These are phyloP conservation scores for Vaccinium corymbosum DNA, from an alignment of 148 eudicot genomes.

Conservation along the genomic window DNA sequence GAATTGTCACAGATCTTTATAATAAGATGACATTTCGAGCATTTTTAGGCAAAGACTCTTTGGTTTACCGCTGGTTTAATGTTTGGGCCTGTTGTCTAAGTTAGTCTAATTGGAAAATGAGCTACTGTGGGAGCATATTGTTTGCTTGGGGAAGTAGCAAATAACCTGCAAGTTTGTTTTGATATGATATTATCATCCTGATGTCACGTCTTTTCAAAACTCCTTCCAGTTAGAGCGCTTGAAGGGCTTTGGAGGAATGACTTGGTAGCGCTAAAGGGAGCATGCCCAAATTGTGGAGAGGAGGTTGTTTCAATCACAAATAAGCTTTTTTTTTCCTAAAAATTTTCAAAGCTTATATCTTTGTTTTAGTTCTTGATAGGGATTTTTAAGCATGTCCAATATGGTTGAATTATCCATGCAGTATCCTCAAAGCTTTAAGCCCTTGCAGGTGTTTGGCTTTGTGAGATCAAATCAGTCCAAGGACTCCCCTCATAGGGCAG, in stretches of 20 bases:
- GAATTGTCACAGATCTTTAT: neutral
- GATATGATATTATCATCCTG: conserved; percentile 5
- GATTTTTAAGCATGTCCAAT: neutral
- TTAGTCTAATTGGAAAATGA: neutral
- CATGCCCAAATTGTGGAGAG: conserved; percentile 94
- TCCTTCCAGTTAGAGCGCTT: conserved; percentile 65
- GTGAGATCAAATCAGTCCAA: conserved; percentile 57
- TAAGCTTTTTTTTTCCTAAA: neutral
- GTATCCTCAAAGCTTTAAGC: conserved; percentile 7
- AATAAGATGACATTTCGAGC: neutral
- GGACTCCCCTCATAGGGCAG: conserved; percentile 62
- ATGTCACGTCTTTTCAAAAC: conserved; percentile 5
- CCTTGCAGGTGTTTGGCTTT: conserved; percentile 86
- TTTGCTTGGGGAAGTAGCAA: neutral
- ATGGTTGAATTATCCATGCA: neutral
- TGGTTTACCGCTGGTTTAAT: neutral
- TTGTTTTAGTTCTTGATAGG: neutral
- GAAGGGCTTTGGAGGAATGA: conserved; percentile 78
- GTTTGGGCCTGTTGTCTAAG: neutral
- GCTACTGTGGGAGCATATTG: neutral
- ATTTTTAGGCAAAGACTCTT: neutral
- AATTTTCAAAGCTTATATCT: neutral
- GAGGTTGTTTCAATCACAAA: conserved; percentile 50
- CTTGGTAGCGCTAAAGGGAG: conserved; percentile 83
- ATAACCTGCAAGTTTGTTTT: neutral